phyloP scores from a whole-genome alignment of 768 basidiomycete species.

The Phylloporus arenicola region DNA sequence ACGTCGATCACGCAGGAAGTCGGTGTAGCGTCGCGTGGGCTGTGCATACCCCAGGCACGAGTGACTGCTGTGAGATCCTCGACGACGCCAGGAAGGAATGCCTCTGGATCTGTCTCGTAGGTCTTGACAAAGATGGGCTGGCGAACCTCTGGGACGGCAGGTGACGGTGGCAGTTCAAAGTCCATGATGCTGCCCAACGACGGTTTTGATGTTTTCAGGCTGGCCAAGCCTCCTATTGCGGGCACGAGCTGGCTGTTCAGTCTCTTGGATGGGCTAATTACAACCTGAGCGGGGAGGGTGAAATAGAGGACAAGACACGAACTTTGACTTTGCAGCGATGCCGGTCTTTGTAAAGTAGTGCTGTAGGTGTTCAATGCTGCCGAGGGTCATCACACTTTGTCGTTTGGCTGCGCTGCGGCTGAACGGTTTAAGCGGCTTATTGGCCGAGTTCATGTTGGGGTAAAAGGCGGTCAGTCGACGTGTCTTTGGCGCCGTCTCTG shows the following conservation, averaged over 20 bases:
- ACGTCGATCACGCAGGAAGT: constrained; percentile 45
- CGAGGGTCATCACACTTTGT: constrained; percentile 88
- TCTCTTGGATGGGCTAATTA: constrained; percentile 42
- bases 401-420: constrained; percentile 88
- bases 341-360: constrained; percentile 92
- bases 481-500: constrained; percentile 39
- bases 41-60: constrained; percentile 54
- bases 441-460: constrained; percentile 62
- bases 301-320: constrained; percentile 27
- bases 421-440: constrained; percentile 80
- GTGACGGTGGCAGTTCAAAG: constrained; percentile 69
- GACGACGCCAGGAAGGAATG: constrained; percentile 69
- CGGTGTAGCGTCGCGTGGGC: constrained; percentile 3
- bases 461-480: constrained; percentile 75
- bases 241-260: constrained; percentile 62
- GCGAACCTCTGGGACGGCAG: constrained; percentile 44
- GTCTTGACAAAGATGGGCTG: constrained; percentile 53
- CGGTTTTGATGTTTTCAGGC: constrained; percentile 35
- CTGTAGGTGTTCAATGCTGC: constrained; percentile 95
- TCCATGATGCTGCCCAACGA: constrained; percentile 41
- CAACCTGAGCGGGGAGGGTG: constrained; percentile 4
- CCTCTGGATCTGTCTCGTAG: constrained; percentile 70
- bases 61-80: constrained; percentile 65
- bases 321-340: constrained; percentile 67
- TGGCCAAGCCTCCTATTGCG: constrained; percentile 60